phyloP scores from a whole-genome alignment of 2,329 filamentous ascomycete species.

The Aspergillus quadrilineatus region DNA sequence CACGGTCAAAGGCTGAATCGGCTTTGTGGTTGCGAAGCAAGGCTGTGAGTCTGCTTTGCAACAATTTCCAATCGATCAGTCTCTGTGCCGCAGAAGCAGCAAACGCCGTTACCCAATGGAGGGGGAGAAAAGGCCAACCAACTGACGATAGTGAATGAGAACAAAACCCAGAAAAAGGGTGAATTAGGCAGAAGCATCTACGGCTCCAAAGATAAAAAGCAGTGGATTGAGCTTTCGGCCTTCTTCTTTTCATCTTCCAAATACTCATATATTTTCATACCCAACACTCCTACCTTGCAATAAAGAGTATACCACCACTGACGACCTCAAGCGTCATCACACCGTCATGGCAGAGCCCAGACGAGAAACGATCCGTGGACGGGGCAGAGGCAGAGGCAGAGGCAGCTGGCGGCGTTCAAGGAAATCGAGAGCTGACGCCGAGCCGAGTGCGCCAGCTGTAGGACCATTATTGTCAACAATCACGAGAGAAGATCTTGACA shows the following conservation, averaged over 20 bases:
- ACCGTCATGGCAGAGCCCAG: background rate
- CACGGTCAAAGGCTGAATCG: slow-evolving; percentile 2
- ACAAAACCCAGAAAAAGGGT: background rate
- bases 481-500: background rate
- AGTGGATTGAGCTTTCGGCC: background rate
- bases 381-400: background rate
- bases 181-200: background rate
- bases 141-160: background rate
- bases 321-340: background rate
- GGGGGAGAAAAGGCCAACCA: background rate
- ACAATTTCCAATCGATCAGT: background rate
- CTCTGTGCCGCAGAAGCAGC: background rate
- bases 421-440: background rate
- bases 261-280: background rate
- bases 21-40: background rate
- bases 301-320: background rate
- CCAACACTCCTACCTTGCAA: background rate
- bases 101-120: background rate
- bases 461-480: slow-evolving; percentile 8
- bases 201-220: background rate
- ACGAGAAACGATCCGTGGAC: too few relatives aligned
- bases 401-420: background rate
- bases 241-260: background rate
- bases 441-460: background rate
- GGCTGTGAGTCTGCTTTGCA: background rate